Percentiles rank a stretch among this genome's conserved stretches.
phyloP scores from a whole-genome alignment of 177 flowering plant species.

The Vitis hybrid region DNA sequence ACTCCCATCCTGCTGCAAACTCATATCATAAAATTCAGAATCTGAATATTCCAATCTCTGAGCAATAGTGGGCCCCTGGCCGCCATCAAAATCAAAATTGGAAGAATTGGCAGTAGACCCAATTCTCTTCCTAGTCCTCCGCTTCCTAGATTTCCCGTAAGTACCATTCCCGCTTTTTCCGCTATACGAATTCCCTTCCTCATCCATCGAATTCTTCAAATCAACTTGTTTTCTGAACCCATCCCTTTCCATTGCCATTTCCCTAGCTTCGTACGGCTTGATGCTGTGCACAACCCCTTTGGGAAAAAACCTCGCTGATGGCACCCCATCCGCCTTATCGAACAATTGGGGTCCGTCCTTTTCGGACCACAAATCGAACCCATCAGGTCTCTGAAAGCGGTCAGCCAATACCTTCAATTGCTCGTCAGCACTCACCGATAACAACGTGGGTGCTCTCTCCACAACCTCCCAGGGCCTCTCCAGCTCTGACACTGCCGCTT shows the following conservation, averaged over 20 bases:
- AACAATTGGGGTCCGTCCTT: slow-evolving; percentile 86
- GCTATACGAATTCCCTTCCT: too few species aligned
- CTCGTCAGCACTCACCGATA: slow-evolving; percentile 84
- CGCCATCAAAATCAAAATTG: too few species aligned
- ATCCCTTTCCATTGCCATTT: not conserved
- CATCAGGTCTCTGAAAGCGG: slow-evolving; percentile 82
- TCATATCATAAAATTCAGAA: slow-evolving; percentile 45
- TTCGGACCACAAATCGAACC: slow-evolving; percentile 85
- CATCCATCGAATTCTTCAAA: too few species aligned
- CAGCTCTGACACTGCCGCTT: slow-evolving; percentile 76
- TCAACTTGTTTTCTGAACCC: not conserved
- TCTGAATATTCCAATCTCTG: not conserved
- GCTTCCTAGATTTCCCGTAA: too few species aligned
- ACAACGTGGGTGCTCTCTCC: slow-evolving; percentile 61
- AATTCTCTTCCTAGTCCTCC: too few species aligned
- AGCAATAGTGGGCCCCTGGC: too few species aligned
- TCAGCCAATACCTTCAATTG: slow-evolving; percentile 84
- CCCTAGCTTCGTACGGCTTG: slow-evolving; percentile 44
- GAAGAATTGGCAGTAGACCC: too few species aligned
- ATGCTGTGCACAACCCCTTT: slow-evolving; percentile 85
- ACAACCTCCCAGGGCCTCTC: slow-evolving; percentile 91
- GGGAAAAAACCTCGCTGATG: slow-evolving; percentile 76
- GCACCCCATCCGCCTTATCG: slow-evolving; percentile 43
- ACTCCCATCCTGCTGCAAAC: slow-evolving; percentile 49
- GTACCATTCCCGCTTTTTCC: too few species aligned